Percentiles rank a stretch among this genome's conserved stretches.
These are phyloP conservation scores for Dactylorhiza incarnata DNA, from an alignment of 106 monocot genomes.

Conservation along the genomic window DNA sequence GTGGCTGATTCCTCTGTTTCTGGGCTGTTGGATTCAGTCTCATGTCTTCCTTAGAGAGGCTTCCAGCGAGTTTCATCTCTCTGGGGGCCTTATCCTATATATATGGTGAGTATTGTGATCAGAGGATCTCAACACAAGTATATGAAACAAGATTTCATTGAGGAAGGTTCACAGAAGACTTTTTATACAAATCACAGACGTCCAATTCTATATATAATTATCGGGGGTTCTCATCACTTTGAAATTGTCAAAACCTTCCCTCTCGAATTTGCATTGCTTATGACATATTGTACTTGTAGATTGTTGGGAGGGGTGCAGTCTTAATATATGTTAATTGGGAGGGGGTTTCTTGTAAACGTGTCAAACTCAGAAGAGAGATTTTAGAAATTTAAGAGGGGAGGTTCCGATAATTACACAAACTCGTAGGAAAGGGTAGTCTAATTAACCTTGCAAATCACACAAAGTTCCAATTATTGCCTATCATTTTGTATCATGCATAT, in stretches of 20 bases:
- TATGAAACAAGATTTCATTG: neutral
- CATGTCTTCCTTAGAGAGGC: constrained; percentile 21
- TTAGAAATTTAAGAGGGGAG: too few species aligned
- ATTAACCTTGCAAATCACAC: neutral
- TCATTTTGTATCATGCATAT: neutral
- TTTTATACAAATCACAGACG: neutral
- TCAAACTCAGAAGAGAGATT: too few species aligned
- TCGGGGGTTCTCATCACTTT: too few species aligned
- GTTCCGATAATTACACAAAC: too few species aligned
- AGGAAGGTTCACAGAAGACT: neutral
- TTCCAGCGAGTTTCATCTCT: constrained; percentile 14
- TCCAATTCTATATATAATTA: too few species aligned
- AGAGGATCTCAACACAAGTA: neutral
- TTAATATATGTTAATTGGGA: too few species aligned
- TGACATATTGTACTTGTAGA: too few species aligned
- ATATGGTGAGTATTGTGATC: neutral
- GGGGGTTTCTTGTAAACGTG: too few species aligned
- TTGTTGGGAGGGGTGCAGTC: too few species aligned
- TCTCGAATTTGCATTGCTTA: too few species aligned
- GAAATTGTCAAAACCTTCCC: too few species aligned
- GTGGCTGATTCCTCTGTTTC: constrained; percentile 31
- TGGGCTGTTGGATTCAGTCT: constrained; percentile 22
- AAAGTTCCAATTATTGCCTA: neutral
- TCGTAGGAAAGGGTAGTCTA: too few species aligned
- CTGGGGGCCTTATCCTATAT: constrained; percentile 38